A percentile compares a stretch with the other conserved stretches of the same genome.
Conservation (phyloP, 1,284 basidiomycete species). For the Schizopora paradoxa region DNA sequence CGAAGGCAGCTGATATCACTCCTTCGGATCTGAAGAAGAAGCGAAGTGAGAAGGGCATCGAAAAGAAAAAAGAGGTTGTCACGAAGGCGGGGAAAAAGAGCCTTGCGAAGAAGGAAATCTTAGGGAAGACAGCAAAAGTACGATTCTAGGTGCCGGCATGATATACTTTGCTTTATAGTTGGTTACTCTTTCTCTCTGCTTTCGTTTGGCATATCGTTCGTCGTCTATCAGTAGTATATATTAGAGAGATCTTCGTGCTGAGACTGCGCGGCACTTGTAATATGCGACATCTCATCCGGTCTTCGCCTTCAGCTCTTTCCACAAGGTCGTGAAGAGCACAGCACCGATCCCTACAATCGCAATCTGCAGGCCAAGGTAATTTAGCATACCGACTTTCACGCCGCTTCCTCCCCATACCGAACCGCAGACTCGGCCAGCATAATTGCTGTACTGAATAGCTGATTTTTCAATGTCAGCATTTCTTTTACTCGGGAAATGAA, state of each 20-base stretch:
- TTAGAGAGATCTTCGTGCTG: too few species aligned
- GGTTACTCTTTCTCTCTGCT: too few species aligned
- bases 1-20: slow-evolving; percentile 5
- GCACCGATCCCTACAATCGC: slow-evolving; percentile 54
- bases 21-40: slow-evolving; percentile 47
- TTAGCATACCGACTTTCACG: slow-evolving; percentile 57
- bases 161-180: slow-evolving; percentile 2
- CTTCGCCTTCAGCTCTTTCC: slow-evolving; percentile 63
- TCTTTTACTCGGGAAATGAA: too few species aligned
- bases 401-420: slow-evolving; percentile 66
- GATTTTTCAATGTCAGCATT: too few species aligned
- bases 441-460: slow-evolving; percentile 64
- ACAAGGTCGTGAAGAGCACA: slow-evolving; percentile 47
- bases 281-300: too few species aligned
- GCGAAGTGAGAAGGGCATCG: slow-evolving; percentile 35
- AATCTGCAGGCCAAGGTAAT: slow-evolving; percentile 56
- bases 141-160: slow-evolving; percentile 3
- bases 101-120: slow-evolving; percentile 47
- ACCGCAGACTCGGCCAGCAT: slow-evolving; percentile 54
- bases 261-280: too few species aligned
- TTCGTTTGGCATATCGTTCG: too few species aligned
- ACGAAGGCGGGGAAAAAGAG: slow-evolving; percentile 38
- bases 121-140: slow-evolving; percentile 32
- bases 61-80: slow-evolving; percentile 59
- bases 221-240: too few species aligned